Percentiles rank a stretch among this genome's conserved stretches.
Evolutionary conservation across 1,284 basidiomycete genomes (phyloP).

Genomic region (Rhodotorula sp.): DNA sequence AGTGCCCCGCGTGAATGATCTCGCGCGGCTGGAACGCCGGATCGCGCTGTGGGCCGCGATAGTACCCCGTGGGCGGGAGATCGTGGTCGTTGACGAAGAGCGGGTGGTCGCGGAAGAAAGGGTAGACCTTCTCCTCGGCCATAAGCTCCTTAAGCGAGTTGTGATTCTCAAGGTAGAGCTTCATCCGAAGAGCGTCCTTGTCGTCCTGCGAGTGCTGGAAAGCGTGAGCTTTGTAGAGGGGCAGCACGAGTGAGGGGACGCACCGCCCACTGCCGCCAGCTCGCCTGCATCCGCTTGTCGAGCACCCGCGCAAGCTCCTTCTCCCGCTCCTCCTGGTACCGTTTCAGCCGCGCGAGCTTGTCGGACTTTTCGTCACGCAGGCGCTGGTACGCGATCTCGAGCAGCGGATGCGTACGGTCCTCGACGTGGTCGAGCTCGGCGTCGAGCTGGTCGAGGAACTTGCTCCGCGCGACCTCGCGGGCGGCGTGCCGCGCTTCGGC

Average conservation of each 20-base stretch:
- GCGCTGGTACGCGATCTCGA: conserved; percentile 9
- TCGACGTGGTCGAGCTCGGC: conserved; percentile 16
- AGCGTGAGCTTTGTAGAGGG: neutral
- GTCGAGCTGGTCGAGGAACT: conserved; percentile 30
- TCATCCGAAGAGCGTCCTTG: conserved; percentile 25
- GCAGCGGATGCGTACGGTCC: conserved; percentile 29
- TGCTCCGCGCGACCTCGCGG: conserved; percentile 9
- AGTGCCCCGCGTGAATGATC: conserved; percentile 24
- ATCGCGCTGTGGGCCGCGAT: conserved; percentile 26
- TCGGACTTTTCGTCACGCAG: conserved; percentile 24
- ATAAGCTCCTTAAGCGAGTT: conserved; percentile 23
- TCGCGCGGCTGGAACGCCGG: conserved; percentile 16
- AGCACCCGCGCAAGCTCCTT: conserved; percentile 2
- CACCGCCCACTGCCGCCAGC: conserved; percentile 32
- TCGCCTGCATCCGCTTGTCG: conserved; percentile 5
- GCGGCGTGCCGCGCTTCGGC: conserved; percentile 6
- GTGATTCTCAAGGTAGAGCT: conserved; percentile 32
- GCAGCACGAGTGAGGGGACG: neutral
- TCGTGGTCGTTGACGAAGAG: conserved; percentile 30
- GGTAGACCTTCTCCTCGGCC: conserved; percentile 29
- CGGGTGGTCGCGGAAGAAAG: conserved; percentile 37
- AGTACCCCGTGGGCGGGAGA: conserved; percentile 28
- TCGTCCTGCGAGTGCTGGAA: conserved; percentile 7
- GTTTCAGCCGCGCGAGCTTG: conserved; percentile 16
- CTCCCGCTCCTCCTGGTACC: conserved; percentile 17